Evolutionary conservation across 345 rosid species (phyloP).

Genomic region (Moricandia moricandioides): DNA sequence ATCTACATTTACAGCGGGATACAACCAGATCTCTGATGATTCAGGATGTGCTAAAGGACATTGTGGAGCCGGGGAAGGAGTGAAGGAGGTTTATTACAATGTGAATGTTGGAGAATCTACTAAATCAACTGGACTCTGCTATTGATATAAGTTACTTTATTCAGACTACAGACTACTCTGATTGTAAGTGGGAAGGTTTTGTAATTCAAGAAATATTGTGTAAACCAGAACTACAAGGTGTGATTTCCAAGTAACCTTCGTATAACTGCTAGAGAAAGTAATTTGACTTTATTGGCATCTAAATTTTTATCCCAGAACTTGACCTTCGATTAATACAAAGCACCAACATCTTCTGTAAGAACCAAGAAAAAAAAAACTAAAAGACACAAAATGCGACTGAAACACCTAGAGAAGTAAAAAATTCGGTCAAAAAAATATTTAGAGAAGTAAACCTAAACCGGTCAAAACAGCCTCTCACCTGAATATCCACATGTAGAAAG

Average conservation of each 20-base stretch:
- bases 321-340: too few species aligned
- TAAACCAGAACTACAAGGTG: slow-evolving; percentile 12
- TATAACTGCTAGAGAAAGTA: neutral
- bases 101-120: slow-evolving; percentile 34
- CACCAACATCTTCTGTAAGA: too few species aligned
- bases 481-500: too few species aligned
- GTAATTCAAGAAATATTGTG: slow-evolving; percentile 20
- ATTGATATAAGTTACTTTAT: slow-evolving; percentile 18
- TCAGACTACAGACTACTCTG: neutral
- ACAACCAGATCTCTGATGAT: slow-evolving; percentile 21
- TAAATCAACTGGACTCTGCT: slow-evolving; percentile 44
- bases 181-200: slow-evolving; percentile 1
- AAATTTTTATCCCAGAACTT: too few species aligned
- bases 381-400: too few species aligned
- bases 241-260: neutral
- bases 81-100: slow-evolving; percentile 31
- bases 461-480: too few species aligned
- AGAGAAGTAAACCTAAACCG: too few species aligned
- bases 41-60: slow-evolving; percentile 23
- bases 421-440: too few species aligned
- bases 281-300: too few species aligned
- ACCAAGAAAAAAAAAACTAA: too few species aligned
- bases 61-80: slow-evolving; percentile 41
- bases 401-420: too few species aligned
- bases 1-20: slow-evolving; percentile 29